Base-by-base conservation (phyloP, 768 basidiomycete species). In the Agaricus sinodeliciosus region DNA sequence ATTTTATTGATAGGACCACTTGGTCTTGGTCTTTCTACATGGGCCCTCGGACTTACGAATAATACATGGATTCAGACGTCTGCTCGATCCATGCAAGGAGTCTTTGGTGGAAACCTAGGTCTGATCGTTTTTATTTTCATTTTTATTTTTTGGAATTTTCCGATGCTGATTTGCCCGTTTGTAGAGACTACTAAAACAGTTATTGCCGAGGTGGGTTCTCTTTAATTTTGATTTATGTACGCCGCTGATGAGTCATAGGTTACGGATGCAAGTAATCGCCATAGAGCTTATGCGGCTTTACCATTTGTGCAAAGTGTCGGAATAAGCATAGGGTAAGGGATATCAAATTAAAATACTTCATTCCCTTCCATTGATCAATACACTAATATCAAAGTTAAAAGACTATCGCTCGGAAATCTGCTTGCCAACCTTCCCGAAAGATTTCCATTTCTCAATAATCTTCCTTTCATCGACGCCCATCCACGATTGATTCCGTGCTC, bases 11-110 rank as follows among this genome's bases (percentile, higher is more conserved):
- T 72, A 15, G 76, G 73, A 0, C 70, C 73, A 0, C 51, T 74
- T n/a, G 75, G 75, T 3, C 60, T 75, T 13, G 48, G 69, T 0
- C 6, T 75, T 12, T 60, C 71, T 4, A 73, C 72, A 63, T 45
- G 72, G 9, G 58, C 66, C 5, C 77, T 78, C 55, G 76, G 78
- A 0, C 48, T 72, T 27, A 69, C 74, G 2, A 67, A 60, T 9
- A 69, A 63, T 1, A 75, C 72, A 51, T 69, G 65, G 68, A 54
- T 62, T 1, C 57, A 65, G n/a, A 57, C 60, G 2, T 16, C 51
- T 6, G 59, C 63, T 42, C 63, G 71, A 27, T 67, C 62, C 35
- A 53, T 69, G 15, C 72, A 72, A 42, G 73, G 73, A 16, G 58
- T 65, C 2, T 72, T 69, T 47, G 73, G 71, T 54, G 72, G 73